Conservation (phyloP, 2,329 filamentous ascomycete species). For the Cercospora beticola region DNA sequence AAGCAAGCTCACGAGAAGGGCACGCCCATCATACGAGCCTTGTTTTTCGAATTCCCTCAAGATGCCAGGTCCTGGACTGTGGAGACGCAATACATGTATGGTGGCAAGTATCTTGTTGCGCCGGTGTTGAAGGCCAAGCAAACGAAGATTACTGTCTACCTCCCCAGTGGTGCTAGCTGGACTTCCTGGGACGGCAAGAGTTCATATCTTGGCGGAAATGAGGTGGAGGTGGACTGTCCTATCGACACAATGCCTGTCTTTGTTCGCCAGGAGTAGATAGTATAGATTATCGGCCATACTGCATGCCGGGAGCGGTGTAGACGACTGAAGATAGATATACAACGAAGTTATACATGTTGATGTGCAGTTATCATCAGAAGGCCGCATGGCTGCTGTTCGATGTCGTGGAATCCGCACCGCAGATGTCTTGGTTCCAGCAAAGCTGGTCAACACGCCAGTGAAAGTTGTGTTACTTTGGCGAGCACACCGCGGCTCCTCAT, state of each 20-base stretch:
- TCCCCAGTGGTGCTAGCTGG: constrained; percentile 54
- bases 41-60: constrained; percentile 64
- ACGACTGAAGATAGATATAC: not conserved
- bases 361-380: not conserved
- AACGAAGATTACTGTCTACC: constrained; percentile 51
- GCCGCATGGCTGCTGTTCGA: not conserved
- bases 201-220: constrained; percentile 25
- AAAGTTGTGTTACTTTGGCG: not conserved
- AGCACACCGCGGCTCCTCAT: not conserved
- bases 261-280: constrained; percentile 9
- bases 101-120: constrained; percentile 57
- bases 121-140: constrained; percentile 56
- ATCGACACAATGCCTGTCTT: constrained; percentile 29
- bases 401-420: not conserved
- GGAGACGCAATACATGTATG: constrained; percentile 65
- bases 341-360: not conserved
- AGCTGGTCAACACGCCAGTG: not conserved
- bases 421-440: not conserved
- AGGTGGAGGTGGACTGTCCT: constrained; percentile 22
- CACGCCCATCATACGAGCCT: constrained; percentile 59
- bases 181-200: constrained; percentile 40
- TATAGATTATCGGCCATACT: not conserved
- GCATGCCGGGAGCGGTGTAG: not conserved
- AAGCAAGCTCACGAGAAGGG: constrained; percentile 59
- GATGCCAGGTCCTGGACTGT: constrained; percentile 58